Evolutionary conservation across 352 stramenopile species (phyloP), one percentile per base, ranked within the genome.

Genomic region (Pythium grandisporangium): DNA sequence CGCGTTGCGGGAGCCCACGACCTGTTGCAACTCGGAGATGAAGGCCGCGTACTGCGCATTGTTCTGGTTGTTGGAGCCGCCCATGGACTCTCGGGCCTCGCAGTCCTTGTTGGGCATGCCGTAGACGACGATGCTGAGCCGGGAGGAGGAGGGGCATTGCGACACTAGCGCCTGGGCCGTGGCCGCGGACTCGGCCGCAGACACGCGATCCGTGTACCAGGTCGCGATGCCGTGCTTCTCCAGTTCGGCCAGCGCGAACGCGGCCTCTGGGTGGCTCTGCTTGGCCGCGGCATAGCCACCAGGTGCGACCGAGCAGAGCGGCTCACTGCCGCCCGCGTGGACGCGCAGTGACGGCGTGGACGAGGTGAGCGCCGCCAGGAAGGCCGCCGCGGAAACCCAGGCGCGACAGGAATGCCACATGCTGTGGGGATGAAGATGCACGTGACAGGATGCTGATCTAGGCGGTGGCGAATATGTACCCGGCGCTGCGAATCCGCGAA

Each of bases 101-200:
- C 77, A 90, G 49, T 90, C 77, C 51, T 90, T 90, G 51, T 74
- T 72, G 25, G 77, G 77, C 27, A 90, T 55, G 13, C 66, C 77
- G 41, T 90, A 87, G 3, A 90, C 69, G 10, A 80, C 64, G 30
- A 88, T 54, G 3, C 30, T 77, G 26, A 85, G 52, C 4, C 70
- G 60, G 22, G 63, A 55, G 34, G 64, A 62, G 37, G 65, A 55
- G 1, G 40, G 49, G 30, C 71, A 84, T 2, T 54, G n/a, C 10
- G 34, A 50, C 5, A 72, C 63, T 19, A 81, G 34, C 21, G 45
- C 48, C 38, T 53, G 46, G 17, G 37, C 32, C 19, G 53, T 67
- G n/a, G 53, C 37, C n/a, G 53, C 51, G 39, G 79, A 69, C 45
- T 78, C 56, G 42, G 56, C 61, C 35, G 71, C 51, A 4, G 46